These are phyloP conservation scores for Ustilago loliicola DNA, from an alignment of 1,284 basidiomycete genomes.

Conservation along the genomic window DNA sequence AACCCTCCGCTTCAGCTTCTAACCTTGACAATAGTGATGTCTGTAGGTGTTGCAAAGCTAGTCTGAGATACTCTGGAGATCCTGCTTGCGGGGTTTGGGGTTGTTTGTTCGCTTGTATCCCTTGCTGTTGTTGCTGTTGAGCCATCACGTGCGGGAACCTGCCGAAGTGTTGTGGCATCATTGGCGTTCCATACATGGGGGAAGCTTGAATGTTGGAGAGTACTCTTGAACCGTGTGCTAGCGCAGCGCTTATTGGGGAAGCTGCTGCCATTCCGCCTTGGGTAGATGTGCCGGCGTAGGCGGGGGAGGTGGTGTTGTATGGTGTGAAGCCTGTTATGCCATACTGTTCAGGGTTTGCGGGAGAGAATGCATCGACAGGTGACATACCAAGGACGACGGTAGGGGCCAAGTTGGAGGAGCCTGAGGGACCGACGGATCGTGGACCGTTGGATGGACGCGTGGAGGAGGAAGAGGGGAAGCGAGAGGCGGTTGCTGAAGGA, in stretches of 20 bases:
- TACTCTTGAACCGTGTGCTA: conserved; percentile 28
- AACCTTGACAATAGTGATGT: conserved; percentile 26
- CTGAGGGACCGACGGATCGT: conserved; percentile 28
- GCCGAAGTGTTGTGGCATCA: neutral
- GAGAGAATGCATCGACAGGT: conserved; percentile 33
- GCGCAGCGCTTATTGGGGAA: conserved; percentile 34
- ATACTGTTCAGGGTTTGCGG: conserved; percentile 11
- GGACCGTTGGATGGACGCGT: conserved; percentile 20
- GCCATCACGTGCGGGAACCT: neutral
- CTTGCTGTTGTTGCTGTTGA: neutral
- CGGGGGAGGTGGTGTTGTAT: conserved; percentile 42
- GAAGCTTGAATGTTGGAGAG: conserved; percentile 36
- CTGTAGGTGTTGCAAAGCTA: conserved; percentile 23
- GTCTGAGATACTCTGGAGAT: conserved; percentile 21
- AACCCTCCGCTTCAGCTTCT: conserved; percentile 35
- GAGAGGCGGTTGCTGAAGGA: conserved; percentile 30
- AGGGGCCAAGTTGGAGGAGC: conserved; percentile 12
- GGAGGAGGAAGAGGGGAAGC: conserved; percentile 9
- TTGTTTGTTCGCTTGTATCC: neutral
- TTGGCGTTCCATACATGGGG: conserved; percentile 11
- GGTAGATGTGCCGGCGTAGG: conserved; percentile 6
- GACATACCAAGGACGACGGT: conserved; percentile 27
- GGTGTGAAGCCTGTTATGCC: conserved; percentile 27
- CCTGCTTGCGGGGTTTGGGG: conserved; percentile 23
- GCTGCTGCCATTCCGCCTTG: conserved; percentile 16